Percentiles rank a stretch among this genome's conserved stretches.
phyloP scores from a whole-genome alignment of 2,329 filamentous ascomycete genomes.

The Coleophoma eucalyptorum region DNA sequence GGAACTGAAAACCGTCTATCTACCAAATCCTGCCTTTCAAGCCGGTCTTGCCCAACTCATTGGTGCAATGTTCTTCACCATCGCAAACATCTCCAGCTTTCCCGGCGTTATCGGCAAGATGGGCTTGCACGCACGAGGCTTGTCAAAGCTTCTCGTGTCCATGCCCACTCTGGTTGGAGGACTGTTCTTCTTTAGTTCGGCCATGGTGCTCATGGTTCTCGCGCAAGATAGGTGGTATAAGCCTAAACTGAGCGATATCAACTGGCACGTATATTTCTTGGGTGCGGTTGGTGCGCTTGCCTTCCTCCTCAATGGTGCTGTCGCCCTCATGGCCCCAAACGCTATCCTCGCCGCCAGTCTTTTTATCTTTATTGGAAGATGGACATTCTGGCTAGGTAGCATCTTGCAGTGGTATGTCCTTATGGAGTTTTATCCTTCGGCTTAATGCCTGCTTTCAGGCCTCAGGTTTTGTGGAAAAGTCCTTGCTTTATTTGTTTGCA shows the following conservation, averaged over 20 bases:
- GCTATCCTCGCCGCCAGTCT: neutral
- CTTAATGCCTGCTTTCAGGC: no score
- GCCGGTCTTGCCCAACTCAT: slow-evolving; percentile 2
- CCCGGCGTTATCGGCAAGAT: neutral
- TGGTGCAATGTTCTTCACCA: neutral
- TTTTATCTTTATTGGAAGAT: neutral
- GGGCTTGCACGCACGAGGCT: neutral
- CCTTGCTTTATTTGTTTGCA: no score
- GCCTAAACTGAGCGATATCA: neutral
- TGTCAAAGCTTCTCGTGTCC: neutral
- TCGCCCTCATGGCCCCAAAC: neutral
- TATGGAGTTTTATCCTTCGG: slow-evolving; percentile 3
- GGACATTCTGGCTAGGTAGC: neutral
- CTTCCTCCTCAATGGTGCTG: neutral
- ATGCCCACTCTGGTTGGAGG: neutral
- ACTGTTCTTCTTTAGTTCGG: neutral
- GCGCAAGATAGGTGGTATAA: slow-evolving; percentile 1
- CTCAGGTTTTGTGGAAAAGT: no score
- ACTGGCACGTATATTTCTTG: slow-evolving; percentile 1
- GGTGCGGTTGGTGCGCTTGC: neutral
- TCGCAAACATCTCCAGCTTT: neutral
- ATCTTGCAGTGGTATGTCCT: slow-evolving; percentile 2
- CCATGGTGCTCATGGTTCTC: neutral
- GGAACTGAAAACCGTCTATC: neutral
- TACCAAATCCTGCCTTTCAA: slow-evolving; percentile 2